Evolutionary conservation across 2,329 filamentous ascomycete species (phyloP), one percentile per base, ranked within the genome.

Genomic region (Aspergillus unguis): DNA sequence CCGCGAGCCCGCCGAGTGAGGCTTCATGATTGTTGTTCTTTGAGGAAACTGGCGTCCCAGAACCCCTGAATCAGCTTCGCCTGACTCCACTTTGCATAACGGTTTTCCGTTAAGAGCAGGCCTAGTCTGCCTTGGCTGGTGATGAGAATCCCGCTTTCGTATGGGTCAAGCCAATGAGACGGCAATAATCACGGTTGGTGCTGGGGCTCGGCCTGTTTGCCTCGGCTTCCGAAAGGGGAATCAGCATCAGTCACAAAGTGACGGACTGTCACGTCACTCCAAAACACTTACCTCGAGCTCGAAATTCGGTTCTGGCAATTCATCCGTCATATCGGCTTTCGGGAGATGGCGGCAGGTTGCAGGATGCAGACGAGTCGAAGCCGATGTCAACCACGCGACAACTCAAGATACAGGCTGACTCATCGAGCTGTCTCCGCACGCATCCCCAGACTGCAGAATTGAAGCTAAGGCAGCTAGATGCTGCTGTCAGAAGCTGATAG

Each of bases 61-160:
- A 50, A 37, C 48, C 56, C 56, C 56, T 58, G 56, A 58, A 55
- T 53, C 54, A 53, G 36, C 51, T 50, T 47, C 48, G 47, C 28
- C 35, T 44, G 28, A 36, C 50, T 47, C 57, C 57, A 59, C 55
- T 44, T 42, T 41, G 48, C 48, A 50, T 54, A 59, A 59, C 57
- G 57, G 55, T 57, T 59, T 50, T 54, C 50, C 50, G 45, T 35
- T 45, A 35, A 46, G 50, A 50, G 48, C 27, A 49, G 45, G 42
- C 52, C 49, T 40, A 50, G 41, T 44, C 17, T 44, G 33, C 33
- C n/a, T 53, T 49, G 49, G 51, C 28, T 31, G 38, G 44, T 41
- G 38, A 43, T 9, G 29, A 29, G 8, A 43, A 37, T 9, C 38
- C 17, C 17, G 17, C 33, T 35, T 26, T 23, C 17, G 27, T 4